Evolutionary conservation across 306 rosid genomes (phyloP).

Genomic region (Prunus fruticosa): DNA sequence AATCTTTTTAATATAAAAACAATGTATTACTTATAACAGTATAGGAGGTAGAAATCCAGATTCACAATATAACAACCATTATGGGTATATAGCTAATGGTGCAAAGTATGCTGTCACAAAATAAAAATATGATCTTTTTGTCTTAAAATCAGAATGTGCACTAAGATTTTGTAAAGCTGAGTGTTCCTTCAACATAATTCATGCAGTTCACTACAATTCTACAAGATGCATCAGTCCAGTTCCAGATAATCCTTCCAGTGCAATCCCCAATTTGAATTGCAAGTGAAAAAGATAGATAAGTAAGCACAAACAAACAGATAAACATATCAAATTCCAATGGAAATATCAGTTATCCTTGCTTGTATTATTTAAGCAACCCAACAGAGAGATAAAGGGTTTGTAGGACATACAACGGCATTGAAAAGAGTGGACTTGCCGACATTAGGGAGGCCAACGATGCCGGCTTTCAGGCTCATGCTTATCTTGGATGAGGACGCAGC

Average conservation of each 20-base stretch:
- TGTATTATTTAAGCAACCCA: neutral
- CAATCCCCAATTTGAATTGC: neutral
- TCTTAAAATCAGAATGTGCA: neutral
- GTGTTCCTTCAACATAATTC: neutral
- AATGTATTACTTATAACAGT: neutral
- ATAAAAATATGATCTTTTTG: neutral
- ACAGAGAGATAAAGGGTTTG: constrained; percentile 1
- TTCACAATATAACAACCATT: neutral
- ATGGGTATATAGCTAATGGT: neutral
- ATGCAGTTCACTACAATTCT: neutral
- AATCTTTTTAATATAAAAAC: constrained; percentile 9
- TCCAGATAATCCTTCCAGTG: neutral
- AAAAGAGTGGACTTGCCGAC: constrained; percentile 97
- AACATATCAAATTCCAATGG: neutral
- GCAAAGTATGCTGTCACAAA: neutral
- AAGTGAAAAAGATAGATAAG: neutral
- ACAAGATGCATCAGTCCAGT: neutral
- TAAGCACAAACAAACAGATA: neutral
- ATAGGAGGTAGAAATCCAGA: neutral
- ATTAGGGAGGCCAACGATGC: constrained; percentile 96
- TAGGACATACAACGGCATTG: constrained; percentile 77
- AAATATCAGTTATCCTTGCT: neutral
- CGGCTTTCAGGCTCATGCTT: constrained; percentile 93
- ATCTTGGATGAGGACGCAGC: constrained; percentile 61
- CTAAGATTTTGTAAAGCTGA: neutral